phyloP scores from a whole-genome alignment of 1,139 yeast genomes.

The Magnusiomyces tetraspermus region DNA sequence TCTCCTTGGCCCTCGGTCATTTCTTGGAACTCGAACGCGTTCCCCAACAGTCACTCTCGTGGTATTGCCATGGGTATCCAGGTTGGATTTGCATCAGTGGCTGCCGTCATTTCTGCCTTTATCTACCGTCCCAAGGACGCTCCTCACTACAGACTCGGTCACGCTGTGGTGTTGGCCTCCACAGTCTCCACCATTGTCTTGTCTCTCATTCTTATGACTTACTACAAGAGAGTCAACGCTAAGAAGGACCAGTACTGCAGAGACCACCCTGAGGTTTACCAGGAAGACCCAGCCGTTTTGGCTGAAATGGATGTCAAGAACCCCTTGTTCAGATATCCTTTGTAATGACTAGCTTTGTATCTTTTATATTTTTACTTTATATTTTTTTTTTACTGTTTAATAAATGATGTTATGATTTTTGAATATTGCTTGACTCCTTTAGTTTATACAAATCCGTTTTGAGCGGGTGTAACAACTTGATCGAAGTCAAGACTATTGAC shows the following conservation, averaged over 20 bases:
- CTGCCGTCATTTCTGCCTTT: conserved; percentile 37
- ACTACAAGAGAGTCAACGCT: neutral
- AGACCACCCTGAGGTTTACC: conserved; percentile 3
- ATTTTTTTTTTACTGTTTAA: neutral
- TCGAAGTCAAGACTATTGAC: too few species aligned
- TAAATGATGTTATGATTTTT: neutral
- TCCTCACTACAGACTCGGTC: conserved; percentile 12
- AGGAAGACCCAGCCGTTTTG: neutral
- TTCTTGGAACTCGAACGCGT: conserved; percentile 12
- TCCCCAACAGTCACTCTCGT: conserved; percentile 7
- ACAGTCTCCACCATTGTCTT: neutral
- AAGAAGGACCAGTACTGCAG: conserved; percentile 1
- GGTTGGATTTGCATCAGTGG: conserved; percentile 15
- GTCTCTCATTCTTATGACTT: neutral
- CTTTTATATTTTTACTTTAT: neutral
- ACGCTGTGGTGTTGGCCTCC: conserved; percentile 4
- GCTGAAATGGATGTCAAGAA: conserved; percentile 1
- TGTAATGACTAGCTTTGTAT: neutral
- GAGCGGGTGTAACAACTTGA: too few species aligned
- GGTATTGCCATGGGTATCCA: conserved; percentile 13
- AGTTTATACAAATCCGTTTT: too few species aligned
- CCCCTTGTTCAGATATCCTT: conserved; percentile 1
- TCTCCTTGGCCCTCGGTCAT: conserved; percentile 12
- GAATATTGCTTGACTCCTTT: too few species aligned
- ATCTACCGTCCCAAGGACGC: conserved; percentile 25